These are phyloP conservation scores for Malus hybrid DNA, from an alignment of 331 rosid species.

Conservation along the genomic window DNA sequence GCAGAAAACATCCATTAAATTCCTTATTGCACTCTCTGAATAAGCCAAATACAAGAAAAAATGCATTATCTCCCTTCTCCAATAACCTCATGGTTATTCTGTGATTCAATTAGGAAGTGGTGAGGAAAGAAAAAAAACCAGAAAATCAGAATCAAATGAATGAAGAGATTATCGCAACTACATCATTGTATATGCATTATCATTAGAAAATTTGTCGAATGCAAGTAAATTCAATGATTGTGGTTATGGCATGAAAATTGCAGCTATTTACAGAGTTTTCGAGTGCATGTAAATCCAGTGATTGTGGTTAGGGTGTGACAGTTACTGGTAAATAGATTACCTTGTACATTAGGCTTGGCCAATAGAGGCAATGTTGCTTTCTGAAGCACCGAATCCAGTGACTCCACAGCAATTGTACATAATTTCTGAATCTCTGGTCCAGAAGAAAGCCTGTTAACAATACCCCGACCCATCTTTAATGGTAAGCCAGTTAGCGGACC, in stretches of 20 bases:
- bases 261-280: neutral
- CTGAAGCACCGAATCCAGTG: slow-evolving; percentile 51
- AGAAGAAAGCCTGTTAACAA: slow-evolving; percentile 95
- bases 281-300: neutral
- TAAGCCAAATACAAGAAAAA: neutral
- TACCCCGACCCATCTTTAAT: slow-evolving; percentile 87
- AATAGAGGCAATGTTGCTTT: slow-evolving; percentile 17
- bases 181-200: neutral
- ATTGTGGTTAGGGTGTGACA: neutral
- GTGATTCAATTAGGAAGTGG: slow-evolving; percentile 4
- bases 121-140: neutral
- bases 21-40: neutral
- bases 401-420: slow-evolving; percentile 70
- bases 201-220: neutral
- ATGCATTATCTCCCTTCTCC: neutral
- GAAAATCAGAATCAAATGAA: neutral
- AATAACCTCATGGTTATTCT: neutral
- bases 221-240: neutral
- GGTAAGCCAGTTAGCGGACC: slow-evolving; percentile 78
- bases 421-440: slow-evolving; percentile 94
- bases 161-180: neutral
- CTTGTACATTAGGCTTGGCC: slow-evolving; percentile 34
- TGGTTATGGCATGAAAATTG: neutral
- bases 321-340: slow-evolving; percentile 25
- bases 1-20: slow-evolving; percentile 3